Evolutionary conservation across 306 rosid genomes (phyloP).

Genomic region (Cucumis melo): DNA sequence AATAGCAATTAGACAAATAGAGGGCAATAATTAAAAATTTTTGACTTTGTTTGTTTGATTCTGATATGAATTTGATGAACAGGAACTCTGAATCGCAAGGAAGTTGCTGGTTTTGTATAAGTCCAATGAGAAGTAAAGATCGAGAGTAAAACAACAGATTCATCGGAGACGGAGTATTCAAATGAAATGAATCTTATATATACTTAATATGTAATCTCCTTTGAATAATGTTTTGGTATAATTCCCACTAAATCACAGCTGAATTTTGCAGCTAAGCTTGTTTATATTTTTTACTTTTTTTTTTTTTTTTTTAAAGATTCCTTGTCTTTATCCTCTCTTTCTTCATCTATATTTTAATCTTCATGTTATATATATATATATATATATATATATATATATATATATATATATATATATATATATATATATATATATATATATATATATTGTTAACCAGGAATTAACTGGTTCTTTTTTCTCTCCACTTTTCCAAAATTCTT

Average conservation of each 20-base stretch:
- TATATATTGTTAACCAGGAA: not conserved
- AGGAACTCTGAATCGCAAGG: slow-evolving; percentile 1
- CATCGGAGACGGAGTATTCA: no score
- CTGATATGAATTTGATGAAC: not conserved
- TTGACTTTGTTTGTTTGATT: not conserved
- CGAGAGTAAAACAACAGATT: not conserved
- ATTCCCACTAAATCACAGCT: not conserved
- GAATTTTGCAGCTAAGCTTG: slow-evolving; percentile 4
- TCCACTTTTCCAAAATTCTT: no score
- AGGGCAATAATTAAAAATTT: not conserved
- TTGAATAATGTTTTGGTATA: not conserved
- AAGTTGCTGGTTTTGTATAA: slow-evolving; percentile 10
- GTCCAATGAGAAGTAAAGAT: slow-evolving; percentile 5
- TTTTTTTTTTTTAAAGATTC: not conserved
- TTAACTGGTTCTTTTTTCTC: not conserved
- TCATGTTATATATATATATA: not conserved
- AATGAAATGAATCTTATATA: not conserved
- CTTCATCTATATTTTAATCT: not conserved
- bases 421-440: not conserved
- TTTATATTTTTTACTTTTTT: not conserved
- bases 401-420: not conserved
- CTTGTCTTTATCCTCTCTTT: not conserved
- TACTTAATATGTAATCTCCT: not conserved
- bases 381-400: not conserved
- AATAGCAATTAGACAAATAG: not conserved